Evolutionary conservation across 768 basidiomycete species (phyloP), one percentile per base, ranked within the genome.

Genomic region (Phaeolepiota aurea): DNA sequence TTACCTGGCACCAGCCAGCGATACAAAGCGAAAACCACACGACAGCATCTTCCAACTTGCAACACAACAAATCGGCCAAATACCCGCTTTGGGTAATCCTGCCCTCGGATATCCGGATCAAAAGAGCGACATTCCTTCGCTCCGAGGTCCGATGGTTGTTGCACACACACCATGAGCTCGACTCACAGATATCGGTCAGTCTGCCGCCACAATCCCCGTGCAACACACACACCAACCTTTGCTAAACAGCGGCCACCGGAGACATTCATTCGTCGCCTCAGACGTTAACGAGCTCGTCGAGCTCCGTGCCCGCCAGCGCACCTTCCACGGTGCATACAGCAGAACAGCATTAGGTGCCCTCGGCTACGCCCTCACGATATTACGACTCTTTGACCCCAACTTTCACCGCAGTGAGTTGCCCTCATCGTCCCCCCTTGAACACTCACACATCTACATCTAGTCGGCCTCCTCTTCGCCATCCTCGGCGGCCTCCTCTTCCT

Each of bases 301-400:
- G 54, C 59, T 91, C 13, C 72, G 88, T 11, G 88, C 88, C 1
- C 71, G 87, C 20, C 79, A 86, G 48, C 71, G 88, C 31, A 91
- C 88, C 0, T 89, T 88, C 53, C 75, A 89, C 39, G 87, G 86
- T 12, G 85, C 87, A 11, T 90, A 90, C 58, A 71, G 70, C 28
- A 77, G 87, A 19, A 83, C 79, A 0, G 87, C 87, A 0, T 65
- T 91, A 5, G 77, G 77, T 11, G 76, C 77, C 42, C 67, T 92
- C 2, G 82, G 85, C 0, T 87, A 84, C 52, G 71, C 83, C 1
- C 57, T 89, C 40, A 72, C 85, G 0, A 74, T 90, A 40, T 64
- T 91, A 7, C 77, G 86, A 34, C 70, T 91, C n/a, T 92, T 91
- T 48, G 83, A 89, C 51, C 52, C 54, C 21, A 63, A 77, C 15